Conservation (phyloP, 139 green algal genomes). For the Coccomyxa sp. region DNA sequence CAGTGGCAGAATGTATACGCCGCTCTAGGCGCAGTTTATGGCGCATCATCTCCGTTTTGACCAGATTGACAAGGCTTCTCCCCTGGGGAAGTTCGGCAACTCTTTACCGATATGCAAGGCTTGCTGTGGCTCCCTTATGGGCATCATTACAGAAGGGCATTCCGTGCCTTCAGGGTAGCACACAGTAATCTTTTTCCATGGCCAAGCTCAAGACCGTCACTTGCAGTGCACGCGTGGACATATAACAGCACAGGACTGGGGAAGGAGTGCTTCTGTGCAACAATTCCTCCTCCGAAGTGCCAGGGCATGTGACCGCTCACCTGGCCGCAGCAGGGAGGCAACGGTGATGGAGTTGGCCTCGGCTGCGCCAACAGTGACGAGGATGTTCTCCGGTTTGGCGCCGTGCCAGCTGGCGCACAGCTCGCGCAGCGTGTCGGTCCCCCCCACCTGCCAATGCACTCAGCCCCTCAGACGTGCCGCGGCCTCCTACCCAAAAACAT, state of each 20-base stretch:
- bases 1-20: too few relatives aligned
- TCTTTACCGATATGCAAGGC: too few relatives aligned
- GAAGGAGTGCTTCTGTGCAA: not conserved
- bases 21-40: not conserved
- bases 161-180: not conserved
- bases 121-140: too few relatives aligned
- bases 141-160: not conserved
- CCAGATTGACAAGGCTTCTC: not conserved
- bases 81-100: too few relatives aligned
- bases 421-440: not conserved
- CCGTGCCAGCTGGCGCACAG: not conserved
- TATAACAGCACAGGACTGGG: too few relatives aligned
- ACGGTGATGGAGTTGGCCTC: constrained; percentile 6
- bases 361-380: constrained; percentile 1
- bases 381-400: not conserved
- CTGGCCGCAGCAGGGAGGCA: not conserved
- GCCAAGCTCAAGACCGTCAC: too few relatives aligned
- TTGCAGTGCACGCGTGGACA: too few relatives aligned
- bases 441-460: not conserved
- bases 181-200: not conserved
- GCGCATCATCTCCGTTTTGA: not conserved
- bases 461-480: not conserved
- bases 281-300: not conserved
- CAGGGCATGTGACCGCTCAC: not conserved
- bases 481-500: not conserved